Evolutionary conservation across 495 filamentous ascomycete species (phyloP).

Genomic region (Xylaria longipes): DNA sequence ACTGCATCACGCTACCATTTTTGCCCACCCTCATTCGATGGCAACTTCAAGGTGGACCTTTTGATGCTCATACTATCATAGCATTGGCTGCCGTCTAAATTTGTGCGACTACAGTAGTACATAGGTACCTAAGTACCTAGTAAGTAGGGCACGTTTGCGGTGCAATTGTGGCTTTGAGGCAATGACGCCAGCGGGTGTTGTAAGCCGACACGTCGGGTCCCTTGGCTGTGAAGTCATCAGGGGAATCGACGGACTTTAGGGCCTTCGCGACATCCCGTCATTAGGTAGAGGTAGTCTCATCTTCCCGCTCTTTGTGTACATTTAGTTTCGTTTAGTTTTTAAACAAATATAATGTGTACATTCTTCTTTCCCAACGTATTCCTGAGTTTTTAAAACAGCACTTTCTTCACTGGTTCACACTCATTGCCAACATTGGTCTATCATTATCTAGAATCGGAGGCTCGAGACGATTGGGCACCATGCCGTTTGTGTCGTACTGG

Average conservation of each 20-base stretch:
- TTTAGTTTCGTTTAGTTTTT: not conserved
- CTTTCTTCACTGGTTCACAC: not conserved
- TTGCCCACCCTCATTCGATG: not conserved
- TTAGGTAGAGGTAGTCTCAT: not conserved
- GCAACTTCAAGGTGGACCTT: not conserved
- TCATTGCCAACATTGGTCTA: not conserved
- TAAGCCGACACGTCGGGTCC: not conserved
- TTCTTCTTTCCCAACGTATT: not conserved
- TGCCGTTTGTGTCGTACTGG: slow-evolving; percentile 67
- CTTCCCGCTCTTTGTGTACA: not conserved
- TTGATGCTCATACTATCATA: not conserved
- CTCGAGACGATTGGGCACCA: slow-evolving; percentile 54
- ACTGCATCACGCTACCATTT: not conserved
- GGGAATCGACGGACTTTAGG: slow-evolving; percentile 9
- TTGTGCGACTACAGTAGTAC: not conserved
- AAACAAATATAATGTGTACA: not conserved
- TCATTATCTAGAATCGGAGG: not conserved
- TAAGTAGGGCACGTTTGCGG: not conserved
- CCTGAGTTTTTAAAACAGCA: not conserved
- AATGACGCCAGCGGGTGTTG: slow-evolving; percentile 4
- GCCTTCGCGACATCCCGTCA: not conserved
- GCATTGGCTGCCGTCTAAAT: not conserved
- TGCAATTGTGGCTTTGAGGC: slow-evolving; percentile 10
- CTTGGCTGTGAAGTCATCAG: slow-evolving; percentile 12
- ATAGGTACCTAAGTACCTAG: not conserved